Conservation (phyloP, 305 asterid species). For the Solanum hybrid region DNA sequence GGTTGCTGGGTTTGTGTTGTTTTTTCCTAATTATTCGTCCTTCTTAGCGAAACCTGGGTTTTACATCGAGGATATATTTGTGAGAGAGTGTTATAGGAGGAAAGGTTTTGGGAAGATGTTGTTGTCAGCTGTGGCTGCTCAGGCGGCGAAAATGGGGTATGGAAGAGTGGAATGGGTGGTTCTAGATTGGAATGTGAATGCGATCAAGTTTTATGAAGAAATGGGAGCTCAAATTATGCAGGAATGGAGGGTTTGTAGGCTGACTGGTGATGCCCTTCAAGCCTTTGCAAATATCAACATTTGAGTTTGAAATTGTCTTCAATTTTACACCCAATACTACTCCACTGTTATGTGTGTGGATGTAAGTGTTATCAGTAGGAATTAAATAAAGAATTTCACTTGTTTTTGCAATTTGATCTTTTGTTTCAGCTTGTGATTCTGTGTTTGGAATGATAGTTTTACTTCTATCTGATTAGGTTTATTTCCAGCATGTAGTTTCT, state of each 20-base stretch:
- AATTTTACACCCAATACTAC: neutral
- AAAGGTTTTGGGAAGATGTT: constrained; percentile 60
- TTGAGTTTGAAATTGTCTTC: neutral
- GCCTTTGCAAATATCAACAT: constrained; percentile 31
- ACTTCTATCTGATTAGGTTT: neutral
- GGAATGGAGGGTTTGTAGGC: constrained; percentile 65
- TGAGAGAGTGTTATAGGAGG: constrained; percentile 73
- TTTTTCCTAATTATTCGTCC: constrained; percentile 70
- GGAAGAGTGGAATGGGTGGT: constrained; percentile 97
- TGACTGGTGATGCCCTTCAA: constrained; percentile 58
- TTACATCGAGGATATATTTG: constrained; percentile 64
- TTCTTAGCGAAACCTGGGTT: constrained; percentile 78
- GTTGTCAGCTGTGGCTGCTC: constrained; percentile 62
- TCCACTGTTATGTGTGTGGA: neutral
- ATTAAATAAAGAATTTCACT: neutral
- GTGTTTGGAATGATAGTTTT: neutral
- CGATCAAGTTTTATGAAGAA: constrained; percentile 56
- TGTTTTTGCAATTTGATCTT: neutral
- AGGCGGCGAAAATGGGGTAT: constrained; percentile 84
- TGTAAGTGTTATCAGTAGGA: neutral
- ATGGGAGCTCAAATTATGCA: constrained; percentile 65
- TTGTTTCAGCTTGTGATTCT: neutral
- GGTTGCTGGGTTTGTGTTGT: constrained; percentile 59
- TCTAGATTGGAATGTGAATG: constrained; percentile 73
- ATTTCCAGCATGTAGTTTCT: neutral